phyloP scores from a whole-genome alignment of 2,329 filamentous ascomycete genomes.

The Claviceps paspali region DNA sequence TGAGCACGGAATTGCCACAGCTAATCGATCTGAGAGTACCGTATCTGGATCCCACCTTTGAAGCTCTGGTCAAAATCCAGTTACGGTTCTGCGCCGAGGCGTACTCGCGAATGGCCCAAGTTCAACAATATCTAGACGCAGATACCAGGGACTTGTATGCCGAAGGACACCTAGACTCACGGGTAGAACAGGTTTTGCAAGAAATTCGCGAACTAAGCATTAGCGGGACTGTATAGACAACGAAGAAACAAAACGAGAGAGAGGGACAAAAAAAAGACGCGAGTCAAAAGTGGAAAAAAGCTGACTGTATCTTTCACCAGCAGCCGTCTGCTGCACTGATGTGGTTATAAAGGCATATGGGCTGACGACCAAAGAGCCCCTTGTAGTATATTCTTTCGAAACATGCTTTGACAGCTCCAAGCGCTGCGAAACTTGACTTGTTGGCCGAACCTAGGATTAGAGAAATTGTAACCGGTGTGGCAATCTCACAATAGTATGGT shows the following conservation, averaged over 20 bases:
- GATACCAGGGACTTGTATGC: conserved; percentile 95
- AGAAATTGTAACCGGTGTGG: not conserved
- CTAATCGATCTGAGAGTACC: conserved; percentile 93
- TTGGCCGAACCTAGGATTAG: not conserved
- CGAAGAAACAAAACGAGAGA: too few species aligned
- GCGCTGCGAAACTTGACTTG: not conserved
- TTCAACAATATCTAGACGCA: conserved; percentile 93
- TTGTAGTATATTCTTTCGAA: not conserved
- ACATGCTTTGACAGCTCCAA: not conserved
- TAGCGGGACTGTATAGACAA: conserved; percentile 52
- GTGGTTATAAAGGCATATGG: conserved; percentile 2
- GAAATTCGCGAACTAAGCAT: conserved; percentile 97
- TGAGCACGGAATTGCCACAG: conserved; percentile 83
- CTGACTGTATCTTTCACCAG: not conserved
- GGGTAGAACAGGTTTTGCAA: conserved; percentile 90
- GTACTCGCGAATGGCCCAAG: conserved; percentile 95
- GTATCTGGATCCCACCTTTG: conserved; percentile 92
- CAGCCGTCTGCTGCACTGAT: not conserved
- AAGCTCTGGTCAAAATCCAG: conserved; percentile 97
- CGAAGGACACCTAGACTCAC: conserved; percentile 74
- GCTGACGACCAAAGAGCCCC: not conserved
- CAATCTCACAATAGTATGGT: not conserved
- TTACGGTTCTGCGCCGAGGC: conserved; percentile 94
- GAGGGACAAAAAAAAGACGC: conserved; percentile 11
- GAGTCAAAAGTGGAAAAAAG: not conserved